Percentiles rank a stretch among this genome's conserved stretches.
Evolutionary conservation across 2,329 filamentous ascomycete species (phyloP).

Genomic region (Diaporthe velutina): DNA sequence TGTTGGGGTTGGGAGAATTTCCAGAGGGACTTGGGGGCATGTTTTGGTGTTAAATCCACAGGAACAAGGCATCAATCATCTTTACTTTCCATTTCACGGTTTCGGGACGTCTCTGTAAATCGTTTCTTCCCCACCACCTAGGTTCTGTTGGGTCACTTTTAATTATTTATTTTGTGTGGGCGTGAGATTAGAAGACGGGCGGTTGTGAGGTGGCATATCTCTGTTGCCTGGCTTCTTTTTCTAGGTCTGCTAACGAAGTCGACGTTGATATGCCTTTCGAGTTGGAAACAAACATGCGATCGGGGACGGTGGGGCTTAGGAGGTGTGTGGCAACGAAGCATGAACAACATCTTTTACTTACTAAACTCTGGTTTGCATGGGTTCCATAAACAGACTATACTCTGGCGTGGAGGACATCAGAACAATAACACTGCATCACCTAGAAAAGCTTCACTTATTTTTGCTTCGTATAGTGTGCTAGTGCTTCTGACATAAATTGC

Average conservation of each 20-base stretch:
- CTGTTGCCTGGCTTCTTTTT: background rate
- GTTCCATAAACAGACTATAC: background rate
- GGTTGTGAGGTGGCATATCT: background rate
- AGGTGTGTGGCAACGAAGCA: background rate
- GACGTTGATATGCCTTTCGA: conserved; percentile 1
- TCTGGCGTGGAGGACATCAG: background rate
- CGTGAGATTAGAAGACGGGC: background rate
- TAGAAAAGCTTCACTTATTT: background rate
- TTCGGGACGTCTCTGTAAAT: conserved; percentile 11
- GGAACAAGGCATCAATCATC: conserved; percentile 3
- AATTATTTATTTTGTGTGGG: background rate
- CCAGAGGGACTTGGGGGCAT: background rate
- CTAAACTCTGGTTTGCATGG: background rate
- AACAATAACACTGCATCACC: conserved; percentile 1
- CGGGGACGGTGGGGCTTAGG: background rate
- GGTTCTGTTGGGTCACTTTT: background rate
- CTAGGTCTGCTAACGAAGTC: conserved; percentile 7
- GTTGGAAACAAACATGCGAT: background rate
- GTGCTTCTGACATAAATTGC: background rate
- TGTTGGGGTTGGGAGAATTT: no score
- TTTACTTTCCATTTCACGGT: background rate
- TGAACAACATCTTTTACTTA: background rate
- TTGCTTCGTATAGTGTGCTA: background rate
- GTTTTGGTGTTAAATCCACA: conserved; percentile 14
- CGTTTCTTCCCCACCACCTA: background rate